Conservation (phyloP, 345 rosid species). For the Brassica rapa region DNA sequence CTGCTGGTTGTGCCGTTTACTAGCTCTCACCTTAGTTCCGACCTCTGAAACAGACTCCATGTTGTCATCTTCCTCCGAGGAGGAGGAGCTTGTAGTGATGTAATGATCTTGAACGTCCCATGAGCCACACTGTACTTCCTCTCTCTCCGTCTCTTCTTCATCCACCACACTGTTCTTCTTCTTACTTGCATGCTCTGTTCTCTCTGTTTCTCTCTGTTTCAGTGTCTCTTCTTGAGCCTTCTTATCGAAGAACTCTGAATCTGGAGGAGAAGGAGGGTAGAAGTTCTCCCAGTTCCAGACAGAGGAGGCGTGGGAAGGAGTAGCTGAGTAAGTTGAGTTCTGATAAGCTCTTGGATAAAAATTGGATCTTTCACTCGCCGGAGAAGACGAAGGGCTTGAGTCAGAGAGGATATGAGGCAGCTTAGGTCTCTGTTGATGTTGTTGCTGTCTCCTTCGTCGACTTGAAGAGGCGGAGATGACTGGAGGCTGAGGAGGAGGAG, state of each 20-base stretch:
- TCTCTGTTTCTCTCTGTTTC: constrained; percentile 49
- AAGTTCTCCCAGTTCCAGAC: constrained; percentile 97
- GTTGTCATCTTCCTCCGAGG: constrained; percentile 48
- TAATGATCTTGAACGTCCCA: constrained; percentile 85
- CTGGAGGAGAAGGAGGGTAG: constrained; percentile 94
- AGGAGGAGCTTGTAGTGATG: constrained; percentile 54
- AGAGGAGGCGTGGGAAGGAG: constrained; percentile 90
- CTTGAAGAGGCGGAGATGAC: constrained; percentile 27
- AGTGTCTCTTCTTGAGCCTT: constrained; percentile 39
- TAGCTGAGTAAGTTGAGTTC: constrained; percentile 64
- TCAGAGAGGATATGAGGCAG: constrained; percentile 88
- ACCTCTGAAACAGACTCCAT: constrained; percentile 67
- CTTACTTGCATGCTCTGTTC: constrained; percentile 53
- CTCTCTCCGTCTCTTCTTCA: constrained; percentile 64
- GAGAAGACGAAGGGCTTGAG: constrained; percentile 63
- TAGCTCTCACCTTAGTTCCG: constrained; percentile 47
- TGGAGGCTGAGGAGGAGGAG: constrained; percentile 59
- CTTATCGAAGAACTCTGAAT: constrained; percentile 71
- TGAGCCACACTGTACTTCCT: constrained; percentile 92
- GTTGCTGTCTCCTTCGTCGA: constrained; percentile 41
- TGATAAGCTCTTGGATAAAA: constrained; percentile 68
- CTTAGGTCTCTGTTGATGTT: constrained; percentile 42
- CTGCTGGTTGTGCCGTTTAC: constrained; percentile 9
- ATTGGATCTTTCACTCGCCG: constrained; percentile 53
- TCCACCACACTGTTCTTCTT: constrained; percentile 22